Evolutionary conservation across 768 basidiomycete species (phyloP).

Genomic region (Suillus americanus): DNA sequence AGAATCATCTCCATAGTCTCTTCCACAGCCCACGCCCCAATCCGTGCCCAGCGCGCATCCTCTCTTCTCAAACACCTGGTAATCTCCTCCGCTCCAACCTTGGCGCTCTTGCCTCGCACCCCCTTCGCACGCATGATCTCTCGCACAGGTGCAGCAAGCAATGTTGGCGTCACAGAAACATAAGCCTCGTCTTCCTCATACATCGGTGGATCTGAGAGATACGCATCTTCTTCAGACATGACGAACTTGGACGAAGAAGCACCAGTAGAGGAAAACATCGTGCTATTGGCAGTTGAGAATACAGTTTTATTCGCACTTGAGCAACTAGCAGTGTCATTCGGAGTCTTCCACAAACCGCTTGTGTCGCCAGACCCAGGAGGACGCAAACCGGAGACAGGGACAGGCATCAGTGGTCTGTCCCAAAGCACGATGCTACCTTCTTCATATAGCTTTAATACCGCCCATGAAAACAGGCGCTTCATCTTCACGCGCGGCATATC

Average conservation of each 20-base stretch:
- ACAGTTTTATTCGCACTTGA: constrained; percentile 24
- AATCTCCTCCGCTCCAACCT: constrained; percentile 37
- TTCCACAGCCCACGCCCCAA: constrained; percentile 64
- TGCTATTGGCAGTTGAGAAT: constrained; percentile 17
- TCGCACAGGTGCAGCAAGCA: constrained; percentile 49
- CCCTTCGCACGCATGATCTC: constrained; percentile 41
- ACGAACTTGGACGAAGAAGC: constrained; percentile 31
- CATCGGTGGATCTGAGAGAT: constrained; percentile 58
- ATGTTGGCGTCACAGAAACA: constrained; percentile 53
- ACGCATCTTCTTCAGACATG: constrained; percentile 29
- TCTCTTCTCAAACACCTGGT: constrained; percentile 41
- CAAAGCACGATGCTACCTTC: constrained; percentile 77
- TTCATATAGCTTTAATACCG: constrained; percentile 59
- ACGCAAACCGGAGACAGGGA: constrained; percentile 3
- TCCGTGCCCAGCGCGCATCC: constrained; percentile 65
- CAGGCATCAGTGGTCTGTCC: constrained; percentile 54
- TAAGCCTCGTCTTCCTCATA: constrained; percentile 72
- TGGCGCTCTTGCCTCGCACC: constrained; percentile 10
- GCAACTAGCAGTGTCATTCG: constrained; percentile 24
- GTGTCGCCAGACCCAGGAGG: constrained; percentile 16
- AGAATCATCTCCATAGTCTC: constrained; percentile 49
- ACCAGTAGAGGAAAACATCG: constrained; percentile 28
- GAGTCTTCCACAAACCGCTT: constrained; percentile 51
- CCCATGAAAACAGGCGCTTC: constrained; percentile 69
- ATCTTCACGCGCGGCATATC: constrained; percentile 43